Conservation (phyloP, 140 eudicot genomes). For the Anethum foeniculum region DNA sequence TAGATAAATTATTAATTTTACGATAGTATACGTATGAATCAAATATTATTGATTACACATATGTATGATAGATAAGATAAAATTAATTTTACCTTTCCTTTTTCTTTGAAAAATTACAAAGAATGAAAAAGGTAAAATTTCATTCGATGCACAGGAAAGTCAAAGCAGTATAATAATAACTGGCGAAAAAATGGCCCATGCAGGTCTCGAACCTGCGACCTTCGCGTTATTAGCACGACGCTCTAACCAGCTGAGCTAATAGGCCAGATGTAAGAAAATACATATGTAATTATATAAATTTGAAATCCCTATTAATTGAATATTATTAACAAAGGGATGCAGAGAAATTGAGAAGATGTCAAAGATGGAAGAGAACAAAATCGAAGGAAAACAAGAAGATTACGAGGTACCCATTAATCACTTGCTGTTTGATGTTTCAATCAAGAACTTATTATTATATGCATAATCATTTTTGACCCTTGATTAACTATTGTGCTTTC, state of each 20-base stretch:
- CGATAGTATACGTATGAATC: too few species aligned
- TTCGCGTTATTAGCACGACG: slow-evolving; percentile 88
- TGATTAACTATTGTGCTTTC: neutral
- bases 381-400: neutral
- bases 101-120: too few species aligned
- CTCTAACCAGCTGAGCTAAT: slow-evolving; percentile 92
- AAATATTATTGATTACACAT: too few species aligned
- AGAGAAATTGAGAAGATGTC: neutral
- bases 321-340: neutral
- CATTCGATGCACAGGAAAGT: too few species aligned
- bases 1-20: too few species aligned
- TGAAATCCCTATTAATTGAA: neutral
- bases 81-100: too few species aligned
- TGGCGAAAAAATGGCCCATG: slow-evolving; percentile 69
- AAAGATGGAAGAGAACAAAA: neutral
- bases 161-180: too few species aligned
- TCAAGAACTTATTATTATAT: neutral
- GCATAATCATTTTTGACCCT: neutral
- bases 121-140: too few species aligned
- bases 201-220: slow-evolving; percentile 99
- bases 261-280: slow-evolving; percentile 15
- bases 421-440: neutral
- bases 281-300: too few species aligned
- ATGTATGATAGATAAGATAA: too few species aligned
- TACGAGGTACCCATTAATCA: neutral